Percentiles rank a stretch among this genome's conserved stretches.
These are phyloP conservation scores for Trichoderma virens DNA, from an alignment of 495 filamentous ascomycete species.

Conservation along the genomic window DNA sequence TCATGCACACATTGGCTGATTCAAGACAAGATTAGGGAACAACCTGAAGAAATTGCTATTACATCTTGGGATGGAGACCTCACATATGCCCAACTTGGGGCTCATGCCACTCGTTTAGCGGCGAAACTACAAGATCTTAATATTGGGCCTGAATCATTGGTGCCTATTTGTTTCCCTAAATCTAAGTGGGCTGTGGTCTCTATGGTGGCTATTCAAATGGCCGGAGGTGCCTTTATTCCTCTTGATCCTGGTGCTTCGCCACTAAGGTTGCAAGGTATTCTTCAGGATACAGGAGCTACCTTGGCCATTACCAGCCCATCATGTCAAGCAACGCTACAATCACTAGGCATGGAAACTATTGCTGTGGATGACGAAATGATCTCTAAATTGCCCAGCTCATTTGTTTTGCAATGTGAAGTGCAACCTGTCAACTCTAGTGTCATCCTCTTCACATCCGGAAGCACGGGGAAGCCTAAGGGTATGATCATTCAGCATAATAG, in stretches of 20 bases:
- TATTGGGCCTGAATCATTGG: neutral
- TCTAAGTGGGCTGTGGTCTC: neutral
- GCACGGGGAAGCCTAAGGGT: neutral
- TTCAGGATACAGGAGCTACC: constrained; percentile 1
- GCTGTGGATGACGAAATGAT: constrained; percentile 16
- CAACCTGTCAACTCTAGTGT: neutral
- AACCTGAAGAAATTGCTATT: constrained; percentile 22
- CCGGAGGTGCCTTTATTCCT: neutral
- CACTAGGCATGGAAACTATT: neutral
- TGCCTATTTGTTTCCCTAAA: neutral
- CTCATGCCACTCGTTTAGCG: constrained; percentile 28
- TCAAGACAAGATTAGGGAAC: neutral
- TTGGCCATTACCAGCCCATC: constrained; percentile 25
- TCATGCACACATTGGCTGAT: constrained; percentile 8
- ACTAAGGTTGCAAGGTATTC: neutral
- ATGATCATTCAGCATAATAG: neutral
- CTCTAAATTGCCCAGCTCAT: constrained; percentile 50
- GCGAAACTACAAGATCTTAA: constrained; percentile 19
- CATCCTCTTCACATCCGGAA: constrained; percentile 1
- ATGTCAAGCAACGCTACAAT: constrained; percentile 5
- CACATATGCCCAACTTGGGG: constrained; percentile 38
- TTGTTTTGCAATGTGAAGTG: constrained; percentile 39
- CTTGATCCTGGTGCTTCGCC: neutral
- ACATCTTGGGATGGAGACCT: constrained; percentile 44
- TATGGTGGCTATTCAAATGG: constrained; percentile 2